Evolutionary conservation across 208 protist species (phyloP).

Genomic region (Eutreptiella sp.): DNA sequence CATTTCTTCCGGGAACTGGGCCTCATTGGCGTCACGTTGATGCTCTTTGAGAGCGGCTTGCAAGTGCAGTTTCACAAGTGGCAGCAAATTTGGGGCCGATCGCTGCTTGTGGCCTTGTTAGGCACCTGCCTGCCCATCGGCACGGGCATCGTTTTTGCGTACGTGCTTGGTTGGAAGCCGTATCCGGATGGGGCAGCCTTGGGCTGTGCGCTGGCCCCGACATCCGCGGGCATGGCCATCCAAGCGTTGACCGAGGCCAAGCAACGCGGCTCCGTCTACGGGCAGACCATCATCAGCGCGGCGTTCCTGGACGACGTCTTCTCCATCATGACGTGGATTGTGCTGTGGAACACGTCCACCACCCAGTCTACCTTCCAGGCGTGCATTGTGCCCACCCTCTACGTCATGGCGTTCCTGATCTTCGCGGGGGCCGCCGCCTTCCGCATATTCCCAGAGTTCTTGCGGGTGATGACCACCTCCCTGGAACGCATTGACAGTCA

Average conservation of each 20-base stretch:
- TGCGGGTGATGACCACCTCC: no score
- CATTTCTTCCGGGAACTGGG: slow-evolving; percentile 8
- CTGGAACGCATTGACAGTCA: no score
- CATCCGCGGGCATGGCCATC: not conserved
- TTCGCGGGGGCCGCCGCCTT: not conserved
- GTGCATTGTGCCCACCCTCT: not conserved
- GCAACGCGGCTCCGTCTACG: slow-evolving; percentile 4
- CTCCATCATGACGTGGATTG: not conserved
- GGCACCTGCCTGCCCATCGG: no score
- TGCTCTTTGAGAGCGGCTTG: slow-evolving; percentile 13
- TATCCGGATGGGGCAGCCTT: slow-evolving; percentile 4
- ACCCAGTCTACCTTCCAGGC: not conserved
- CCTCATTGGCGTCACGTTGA: slow-evolving; percentile 3
- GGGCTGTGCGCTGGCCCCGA: slow-evolving; percentile 6
- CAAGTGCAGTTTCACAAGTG: not conserved
- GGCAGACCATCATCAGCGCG: slow-evolving; percentile 9
- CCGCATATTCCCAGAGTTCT: not conserved
- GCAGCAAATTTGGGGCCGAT: no score
- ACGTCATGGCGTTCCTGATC: not conserved
- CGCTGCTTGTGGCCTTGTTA: no score
- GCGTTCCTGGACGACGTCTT: slow-evolving; percentile 1
- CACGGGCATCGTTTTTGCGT: not conserved
- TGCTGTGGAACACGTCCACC: not conserved
- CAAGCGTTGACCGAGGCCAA: slow-evolving; percentile 4
- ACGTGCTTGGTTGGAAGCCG: not conserved